Percentiles rank a stretch among this genome's conserved stretches.
Evolutionary conservation across 2,329 filamentous ascomycete genomes (phyloP).

Genomic region (Xylariaceae sp.): DNA sequence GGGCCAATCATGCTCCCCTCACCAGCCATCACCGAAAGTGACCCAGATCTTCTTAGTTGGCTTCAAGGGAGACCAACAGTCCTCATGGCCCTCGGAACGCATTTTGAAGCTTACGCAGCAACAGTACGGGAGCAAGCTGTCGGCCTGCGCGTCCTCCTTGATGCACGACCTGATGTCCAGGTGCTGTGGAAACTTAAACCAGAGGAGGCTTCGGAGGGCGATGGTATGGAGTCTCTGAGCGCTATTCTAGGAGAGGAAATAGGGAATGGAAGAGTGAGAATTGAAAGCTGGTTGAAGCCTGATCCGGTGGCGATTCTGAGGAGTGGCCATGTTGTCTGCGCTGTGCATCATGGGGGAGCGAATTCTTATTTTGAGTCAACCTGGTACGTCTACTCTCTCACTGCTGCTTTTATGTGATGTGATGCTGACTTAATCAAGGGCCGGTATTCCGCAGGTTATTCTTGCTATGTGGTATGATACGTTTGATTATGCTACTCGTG

Average conservation of each 20-base stretch:
- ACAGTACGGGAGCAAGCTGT: slow-evolving; percentile 4
- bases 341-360: slow-evolving; percentile 8
- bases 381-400: not conserved
- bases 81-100: slow-evolving; percentile 2
- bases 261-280: slow-evolving; percentile 2
- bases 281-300: slow-evolving; percentile 12
- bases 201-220: not conserved
- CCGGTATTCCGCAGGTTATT: slow-evolving; percentile 3
- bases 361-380: slow-evolving; percentile 13
- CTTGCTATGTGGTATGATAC: slow-evolving; percentile 11
- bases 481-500: slow-evolving; percentile 10
- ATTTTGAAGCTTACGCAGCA: slow-evolving; percentile 12
- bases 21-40: not conserved
- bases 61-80: slow-evolving; percentile 3
- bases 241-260: slow-evolving; percentile 2
- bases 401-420: not conserved
- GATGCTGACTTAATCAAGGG: slow-evolving; percentile 1
- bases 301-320: slow-evolving; percentile 6
- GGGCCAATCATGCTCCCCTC: slow-evolving; percentile 2
- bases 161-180: slow-evolving; percentile 7
- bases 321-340: slow-evolving; percentile 6
- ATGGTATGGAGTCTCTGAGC: not conserved
- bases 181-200: slow-evolving; percentile 14
- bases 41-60: slow-evolving; percentile 2
- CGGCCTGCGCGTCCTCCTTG: slow-evolving; percentile 7